phyloP scores from a whole-genome alignment of 2,329 filamentous ascomycete genomes.

The Zymoseptoria brevis region DNA sequence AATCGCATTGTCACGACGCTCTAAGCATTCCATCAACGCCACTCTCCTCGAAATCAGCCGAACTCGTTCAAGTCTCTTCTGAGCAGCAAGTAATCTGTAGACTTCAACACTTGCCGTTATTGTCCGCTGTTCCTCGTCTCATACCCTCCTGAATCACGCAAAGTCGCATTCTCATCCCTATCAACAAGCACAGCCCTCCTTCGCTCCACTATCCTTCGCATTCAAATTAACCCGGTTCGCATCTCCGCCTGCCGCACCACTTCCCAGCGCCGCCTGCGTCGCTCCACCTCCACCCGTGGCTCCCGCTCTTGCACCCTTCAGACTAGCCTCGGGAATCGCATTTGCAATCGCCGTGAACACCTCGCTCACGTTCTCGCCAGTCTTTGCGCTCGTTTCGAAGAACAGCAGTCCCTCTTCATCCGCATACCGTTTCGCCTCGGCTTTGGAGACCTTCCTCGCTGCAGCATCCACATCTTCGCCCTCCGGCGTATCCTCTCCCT shows the following conservation, averaged over 20 bases:
- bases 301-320: constrained; percentile 78
- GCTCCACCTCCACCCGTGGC: constrained; percentile 46
- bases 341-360: constrained; percentile 98
- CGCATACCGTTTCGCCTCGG: constrained; percentile 85
- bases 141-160: not conserved
- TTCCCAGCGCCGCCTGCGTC: constrained; percentile 50
- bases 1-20: not conserved
- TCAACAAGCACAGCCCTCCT: constrained; percentile 86
- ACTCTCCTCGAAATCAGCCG: no score
- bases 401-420: constrained; percentile 91
- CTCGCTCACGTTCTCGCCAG: constrained; percentile 84
- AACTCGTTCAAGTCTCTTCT: not conserved
- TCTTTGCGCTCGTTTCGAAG: constrained; percentile 98
- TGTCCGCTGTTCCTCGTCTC: not conserved
- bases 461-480: constrained; percentile 46
- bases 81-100: not conserved
- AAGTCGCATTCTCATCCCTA: not conserved
- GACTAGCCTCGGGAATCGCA: constrained; percentile 89
- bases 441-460: constrained; percentile 80
- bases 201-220: constrained; percentile 61
- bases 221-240: constrained; percentile 73
- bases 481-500: constrained; percentile 38
- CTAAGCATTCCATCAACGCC: not conserved
- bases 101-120: not conserved
- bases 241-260: constrained; percentile 41